A percentile compares a stretch with the other conserved stretches of the same genome.
These are phyloP conservation scores for Ophiocordyceps sinensis DNA, from an alignment of 2,329 filamentous ascomycete species.

Conservation along the genomic window DNA sequence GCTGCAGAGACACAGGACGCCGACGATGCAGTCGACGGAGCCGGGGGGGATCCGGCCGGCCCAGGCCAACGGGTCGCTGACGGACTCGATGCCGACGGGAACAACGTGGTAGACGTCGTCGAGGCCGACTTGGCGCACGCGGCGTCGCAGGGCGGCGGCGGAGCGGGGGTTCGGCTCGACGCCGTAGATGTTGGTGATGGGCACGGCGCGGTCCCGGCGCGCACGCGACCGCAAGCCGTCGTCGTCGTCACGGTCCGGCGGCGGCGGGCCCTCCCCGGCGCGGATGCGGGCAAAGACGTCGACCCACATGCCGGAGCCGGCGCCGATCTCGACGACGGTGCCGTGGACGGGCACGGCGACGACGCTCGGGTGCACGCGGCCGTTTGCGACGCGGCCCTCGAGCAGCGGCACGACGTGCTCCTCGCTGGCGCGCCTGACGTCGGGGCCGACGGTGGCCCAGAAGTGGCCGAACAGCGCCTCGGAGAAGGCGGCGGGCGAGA, in stretches of 20 bases:
- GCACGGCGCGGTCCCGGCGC: conserved; percentile 8
- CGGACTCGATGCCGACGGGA: conserved; percentile 46
- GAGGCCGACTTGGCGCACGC: conserved; percentile 36
- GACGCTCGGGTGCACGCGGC: conserved; percentile 17
- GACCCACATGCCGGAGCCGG: conserved; percentile 47
- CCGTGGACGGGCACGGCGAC: conserved; percentile 28
- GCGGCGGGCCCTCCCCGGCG: conserved; percentile 2
- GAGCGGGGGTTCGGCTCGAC: conserved; percentile 48
- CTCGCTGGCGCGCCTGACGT: conserved; percentile 26
- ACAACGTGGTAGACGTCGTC: conserved; percentile 45
- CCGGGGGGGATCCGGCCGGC: conserved; percentile 31
- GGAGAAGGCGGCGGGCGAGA: conserved; percentile 26
- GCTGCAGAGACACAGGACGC: conserved; percentile 47
- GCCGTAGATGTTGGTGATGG: conserved; percentile 40
- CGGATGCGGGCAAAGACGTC: conserved; percentile 29
- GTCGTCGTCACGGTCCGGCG: not conserved
- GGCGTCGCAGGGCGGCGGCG: conserved; percentile 30
- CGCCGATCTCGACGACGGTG: conserved; percentile 46
- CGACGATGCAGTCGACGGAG: conserved; percentile 44
- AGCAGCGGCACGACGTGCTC: conserved; percentile 37
- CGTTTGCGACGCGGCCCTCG: conserved; percentile 28
- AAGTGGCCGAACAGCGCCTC: conserved; percentile 46
- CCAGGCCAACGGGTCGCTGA: conserved; percentile 27
- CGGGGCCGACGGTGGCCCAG: conserved; percentile 41
- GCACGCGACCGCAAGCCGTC: not conserved